A percentile compares a stretch with the other conserved stretches of the same genome.
phyloP scores from a whole-genome alignment of 306 rosid genomes.

The Sicyos baderoa region DNA sequence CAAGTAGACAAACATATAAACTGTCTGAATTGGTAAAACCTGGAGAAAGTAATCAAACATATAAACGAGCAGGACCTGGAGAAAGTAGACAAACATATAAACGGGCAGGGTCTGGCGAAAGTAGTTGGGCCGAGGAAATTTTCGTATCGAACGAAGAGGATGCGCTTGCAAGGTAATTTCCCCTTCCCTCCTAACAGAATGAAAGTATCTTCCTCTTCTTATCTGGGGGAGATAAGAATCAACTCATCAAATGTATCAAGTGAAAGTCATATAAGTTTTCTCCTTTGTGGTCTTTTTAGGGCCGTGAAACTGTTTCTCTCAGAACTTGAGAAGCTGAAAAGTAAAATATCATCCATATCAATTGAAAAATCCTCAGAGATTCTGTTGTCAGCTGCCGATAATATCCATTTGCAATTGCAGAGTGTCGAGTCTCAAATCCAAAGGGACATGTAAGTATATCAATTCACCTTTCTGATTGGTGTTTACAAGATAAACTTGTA shows the following conservation, averaged over 20 bases:
- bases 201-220: neutral
- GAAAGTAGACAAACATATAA: conserved; percentile 24
- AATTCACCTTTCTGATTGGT: conserved; percentile 19
- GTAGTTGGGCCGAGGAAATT: conserved; percentile 42
- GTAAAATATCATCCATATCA: conserved; percentile 53
- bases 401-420: conserved; percentile 62
- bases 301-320: conserved; percentile 56
- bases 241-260: conserved; percentile 5
- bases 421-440: conserved; percentile 65
- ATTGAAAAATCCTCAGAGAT: conserved; percentile 63
- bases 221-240: neutral
- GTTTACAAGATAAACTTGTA: conserved; percentile 16
- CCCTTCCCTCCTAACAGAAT: conserved; percentile 16
- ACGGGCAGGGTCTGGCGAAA: conserved; percentile 48
- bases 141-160: conserved; percentile 44
- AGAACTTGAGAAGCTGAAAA: conserved; percentile 59
- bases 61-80: conserved; percentile 38
- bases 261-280: conserved; percentile 10
- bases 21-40: too few species aligned
- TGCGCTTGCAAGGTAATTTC: conserved; percentile 61
- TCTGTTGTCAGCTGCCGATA: conserved; percentile 56
- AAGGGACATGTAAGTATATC: conserved; percentile 56
- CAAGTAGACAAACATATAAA: neutral
- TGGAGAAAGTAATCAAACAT: neutral
- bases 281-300: conserved; percentile 32